These are phyloP conservation scores for Vaccinium corymbosum DNA, from an alignment of 148 eudicot species.

Conservation along the genomic window DNA sequence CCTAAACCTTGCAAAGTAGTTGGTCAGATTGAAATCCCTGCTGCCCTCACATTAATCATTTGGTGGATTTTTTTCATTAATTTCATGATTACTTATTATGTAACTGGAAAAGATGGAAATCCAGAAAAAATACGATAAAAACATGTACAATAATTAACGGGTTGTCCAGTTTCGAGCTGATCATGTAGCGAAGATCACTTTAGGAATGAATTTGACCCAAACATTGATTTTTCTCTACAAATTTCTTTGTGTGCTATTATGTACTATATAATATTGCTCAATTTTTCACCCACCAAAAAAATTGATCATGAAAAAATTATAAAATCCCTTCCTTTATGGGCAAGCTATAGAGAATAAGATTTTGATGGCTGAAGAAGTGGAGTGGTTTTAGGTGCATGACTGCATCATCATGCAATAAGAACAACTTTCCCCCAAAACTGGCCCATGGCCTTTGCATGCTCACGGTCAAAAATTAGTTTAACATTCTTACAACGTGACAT, in stretches of 20 bases:
- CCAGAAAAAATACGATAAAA: neutral
- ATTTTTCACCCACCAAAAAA: too few relatives aligned
- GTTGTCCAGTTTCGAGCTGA: neutral
- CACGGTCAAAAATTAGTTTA: neutral
- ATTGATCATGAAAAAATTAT: neutral
- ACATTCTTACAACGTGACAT: neutral
- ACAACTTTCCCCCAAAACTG: constrained; percentile 22
- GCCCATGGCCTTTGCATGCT: constrained; percentile 32
- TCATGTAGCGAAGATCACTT: neutral
- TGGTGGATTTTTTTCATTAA: constrained; percentile 13
- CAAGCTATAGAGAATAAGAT: neutral
- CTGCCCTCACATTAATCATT: neutral
- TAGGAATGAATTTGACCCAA: neutral
- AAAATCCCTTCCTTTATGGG: neutral
- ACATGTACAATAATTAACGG: neutral
- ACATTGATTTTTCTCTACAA: neutral
- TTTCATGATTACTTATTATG: neutral
- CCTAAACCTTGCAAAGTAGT: constrained; percentile 24
- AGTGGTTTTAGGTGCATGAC: constrained; percentile 15
- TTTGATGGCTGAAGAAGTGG: neutral
- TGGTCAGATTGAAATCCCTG: constrained; percentile 13
- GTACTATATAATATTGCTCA: neutral
- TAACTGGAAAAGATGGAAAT: neutral
- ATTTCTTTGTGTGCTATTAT: neutral
- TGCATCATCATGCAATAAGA: constrained; percentile 12